Evolutionary conservation across 371 early-diverging fungal genomes (phyloP).

Genomic region (Cokeromyces recurvatus): DNA sequence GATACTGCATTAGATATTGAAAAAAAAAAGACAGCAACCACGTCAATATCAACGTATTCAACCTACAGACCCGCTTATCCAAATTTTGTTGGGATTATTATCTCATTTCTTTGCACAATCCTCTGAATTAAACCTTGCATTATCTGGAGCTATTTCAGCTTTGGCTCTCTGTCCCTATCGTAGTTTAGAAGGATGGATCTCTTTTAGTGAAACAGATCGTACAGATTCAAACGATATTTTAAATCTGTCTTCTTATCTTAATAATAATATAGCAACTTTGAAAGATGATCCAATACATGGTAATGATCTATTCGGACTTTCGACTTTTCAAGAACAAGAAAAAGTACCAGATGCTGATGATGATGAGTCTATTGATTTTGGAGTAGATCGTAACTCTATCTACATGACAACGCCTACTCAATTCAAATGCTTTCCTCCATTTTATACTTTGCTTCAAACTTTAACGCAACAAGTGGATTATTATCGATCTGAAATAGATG

Average conservation of each 20-base stretch:
- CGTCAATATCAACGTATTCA: slow-evolving; percentile 43
- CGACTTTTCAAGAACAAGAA: background rate
- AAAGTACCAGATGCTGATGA: slow-evolving; percentile 34
- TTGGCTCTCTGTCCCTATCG: slow-evolving; percentile 75
- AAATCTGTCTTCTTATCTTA: no score
- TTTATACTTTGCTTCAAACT: slow-evolving; percentile 60
- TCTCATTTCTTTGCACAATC: slow-evolving; percentile 84
- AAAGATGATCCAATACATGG: no score
- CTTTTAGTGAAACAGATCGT: slow-evolving; percentile 64
- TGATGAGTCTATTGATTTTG: slow-evolving; percentile 47
- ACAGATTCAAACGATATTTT: slow-evolving; percentile 46
- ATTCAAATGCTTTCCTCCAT: slow-evolving; percentile 59
- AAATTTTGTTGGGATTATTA: slow-evolving; percentile 58
- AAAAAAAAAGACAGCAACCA: background rate
- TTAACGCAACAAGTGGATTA: slow-evolving; percentile 65
- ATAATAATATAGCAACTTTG: no score
- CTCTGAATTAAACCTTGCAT: slow-evolving; percentile 81
- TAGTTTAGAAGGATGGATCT: slow-evolving; percentile 74
- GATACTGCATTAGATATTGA: no score
- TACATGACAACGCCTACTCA: slow-evolving; percentile 31
- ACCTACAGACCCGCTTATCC: slow-evolving; percentile 61
- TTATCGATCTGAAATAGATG: slow-evolving; percentile 57
- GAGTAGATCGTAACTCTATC: slow-evolving; percentile 28
- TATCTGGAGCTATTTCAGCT: slow-evolving; percentile 85
- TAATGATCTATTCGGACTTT: background rate